Conservation (phyloP, 2,329 filamentous ascomycete species). For the Karstenula rhodostoma region DNA sequence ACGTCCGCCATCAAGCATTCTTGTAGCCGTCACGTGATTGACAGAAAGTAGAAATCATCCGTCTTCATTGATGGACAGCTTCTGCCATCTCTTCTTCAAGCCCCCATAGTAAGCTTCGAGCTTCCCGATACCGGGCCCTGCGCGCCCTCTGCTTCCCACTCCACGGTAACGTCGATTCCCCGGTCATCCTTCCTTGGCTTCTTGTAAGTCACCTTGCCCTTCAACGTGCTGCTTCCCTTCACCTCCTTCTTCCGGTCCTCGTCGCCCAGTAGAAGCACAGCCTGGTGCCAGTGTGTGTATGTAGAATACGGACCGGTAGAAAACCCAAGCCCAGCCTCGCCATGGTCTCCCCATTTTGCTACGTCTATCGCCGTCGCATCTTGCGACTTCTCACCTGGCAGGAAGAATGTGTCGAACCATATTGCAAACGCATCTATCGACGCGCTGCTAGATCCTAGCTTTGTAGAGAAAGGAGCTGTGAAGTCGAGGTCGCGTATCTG, state of each 20-base stretch:
- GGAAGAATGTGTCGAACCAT: conserved; percentile 96
- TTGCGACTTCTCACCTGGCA: conserved; percentile 58
- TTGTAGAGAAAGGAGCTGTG: conserved; percentile 70
- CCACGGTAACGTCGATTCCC: conserved; percentile 50
- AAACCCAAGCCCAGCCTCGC: conserved; percentile 74
- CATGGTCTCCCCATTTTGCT: conserved; percentile 66
- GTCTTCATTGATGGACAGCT: background rate
- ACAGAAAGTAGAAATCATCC: background rate
- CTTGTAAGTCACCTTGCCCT: conserved; percentile 74
- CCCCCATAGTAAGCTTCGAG: conserved; percentile 42
- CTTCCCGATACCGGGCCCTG: conserved; percentile 40
- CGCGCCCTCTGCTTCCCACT: conserved; percentile 45
- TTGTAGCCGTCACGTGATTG: background rate
- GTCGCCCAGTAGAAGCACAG: conserved; percentile 74
- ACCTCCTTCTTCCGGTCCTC: conserved; percentile 58
- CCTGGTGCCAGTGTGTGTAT: conserved; percentile 91
- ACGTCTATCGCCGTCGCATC: conserved; percentile 58
- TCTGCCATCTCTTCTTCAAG: conserved; percentile 17
- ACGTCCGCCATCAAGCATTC: background rate
- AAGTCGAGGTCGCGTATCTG: conserved; percentile 79
- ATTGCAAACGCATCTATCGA: conserved; percentile 85
- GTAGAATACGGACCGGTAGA: conserved; percentile 82
- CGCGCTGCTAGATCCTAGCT: conserved; percentile 68
- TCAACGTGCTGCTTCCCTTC: conserved; percentile 65
- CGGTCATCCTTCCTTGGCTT: conserved; percentile 61